Base-by-base conservation (phyloP, 2,329 filamentous ascomycete species). In the Thielaviopsis musarum region DNA sequence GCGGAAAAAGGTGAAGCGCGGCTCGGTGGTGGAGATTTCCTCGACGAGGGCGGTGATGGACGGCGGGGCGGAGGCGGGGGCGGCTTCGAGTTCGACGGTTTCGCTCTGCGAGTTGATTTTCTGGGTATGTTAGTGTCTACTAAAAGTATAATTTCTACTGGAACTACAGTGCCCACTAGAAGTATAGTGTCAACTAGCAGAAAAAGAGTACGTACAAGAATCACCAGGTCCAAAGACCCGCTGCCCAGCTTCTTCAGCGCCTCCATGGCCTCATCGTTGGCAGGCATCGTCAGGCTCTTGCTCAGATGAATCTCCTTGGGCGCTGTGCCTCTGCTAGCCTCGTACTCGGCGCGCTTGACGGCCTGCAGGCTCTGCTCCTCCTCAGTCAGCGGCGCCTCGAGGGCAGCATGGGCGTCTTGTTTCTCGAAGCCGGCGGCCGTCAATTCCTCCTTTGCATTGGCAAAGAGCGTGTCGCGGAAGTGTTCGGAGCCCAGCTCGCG, bases 401-500 rank as follows among this genome's bases (percentile, higher is more conserved):
- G 68, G 62, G 74, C 73, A 6, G 73, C 76, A 69, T 91, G 87
- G 55, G 78, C 78, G 66, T 89, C 84, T 67, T 90, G 85, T 66
- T 79, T 83, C 66, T 77, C 75, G 73, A 91, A 93, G 0, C 88
- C 88, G 49, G 77, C 74, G 13, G 77, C 73, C 6, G 75, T 88
- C 63, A 93, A 73, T 72, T 93, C 88, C 21, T 81, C 78, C 24
- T 82, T 73, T 49, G 77, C 80, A 1, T 86, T 91, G 12, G 79
- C 81, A 68, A 91, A 89, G 51, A 91, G 75, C 24, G 81, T 85
- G 69, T 91, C 85, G 57, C 84, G 75, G 71, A 93, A 91, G 66
- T 88, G 78, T 69, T 93, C 87, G 58, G 82, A 80, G 53, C 88
- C 88, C 10, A 93, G 76, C 71, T 91, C 87, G 51, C 87, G 80